A percentile compares a stretch with the other conserved stretches of the same genome.
phyloP scores from a whole-genome alignment of 208 protist genomes.

The Trypanosoma rangeli region DNA sequence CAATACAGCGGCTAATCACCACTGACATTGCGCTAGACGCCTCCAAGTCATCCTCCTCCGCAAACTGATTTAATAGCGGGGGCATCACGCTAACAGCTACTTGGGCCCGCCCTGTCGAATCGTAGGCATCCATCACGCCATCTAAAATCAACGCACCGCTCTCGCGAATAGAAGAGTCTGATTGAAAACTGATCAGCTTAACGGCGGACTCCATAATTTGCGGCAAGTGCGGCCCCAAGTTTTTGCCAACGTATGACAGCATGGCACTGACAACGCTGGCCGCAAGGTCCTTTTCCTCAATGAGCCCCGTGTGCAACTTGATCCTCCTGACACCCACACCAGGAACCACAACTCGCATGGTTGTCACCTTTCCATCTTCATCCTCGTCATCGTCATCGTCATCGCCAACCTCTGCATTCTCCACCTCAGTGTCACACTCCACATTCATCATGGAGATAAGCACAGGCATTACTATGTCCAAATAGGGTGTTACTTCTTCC shows the following conservation, averaged over 20 bases:
- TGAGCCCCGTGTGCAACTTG: slow-evolving; percentile 77
- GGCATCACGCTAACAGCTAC: slow-evolving; percentile 49
- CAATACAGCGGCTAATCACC: slow-evolving; percentile 64
- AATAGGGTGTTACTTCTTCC: slow-evolving; percentile 70
- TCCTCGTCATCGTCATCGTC: slow-evolving; percentile 50
- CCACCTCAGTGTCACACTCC: slow-evolving; percentile 72
- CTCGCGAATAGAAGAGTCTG: slow-evolving; percentile 66
- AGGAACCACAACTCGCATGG: slow-evolving; percentile 65
- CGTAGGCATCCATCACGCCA: slow-evolving; percentile 60
- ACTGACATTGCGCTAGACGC: slow-evolving; percentile 65
- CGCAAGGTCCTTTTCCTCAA: slow-evolving; percentile 89
- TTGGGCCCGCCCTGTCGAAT: slow-evolving; percentile 40
- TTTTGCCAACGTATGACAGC: slow-evolving; percentile 55
- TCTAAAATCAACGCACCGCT: slow-evolving; percentile 74
- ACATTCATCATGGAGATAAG: slow-evolving; percentile 73
- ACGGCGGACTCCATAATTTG: slow-evolving; percentile 66
- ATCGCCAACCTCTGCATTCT: slow-evolving; percentile 61
- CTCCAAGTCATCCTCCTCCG: slow-evolving; percentile 60
- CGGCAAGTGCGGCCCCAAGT: slow-evolving; percentile 58
- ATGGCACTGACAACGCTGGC: slow-evolving; percentile 72
- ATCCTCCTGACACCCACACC: slow-evolving; percentile 72
- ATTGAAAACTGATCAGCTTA: slow-evolving; percentile 55
- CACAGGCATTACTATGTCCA: slow-evolving; percentile 68
- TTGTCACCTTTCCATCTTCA: slow-evolving; percentile 34
- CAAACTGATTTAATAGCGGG: slow-evolving; percentile 56